These are phyloP conservation scores for Adenanthera pavonina DNA, from an alignment of 306 rosid genomes.

Conservation along the genomic window DNA sequence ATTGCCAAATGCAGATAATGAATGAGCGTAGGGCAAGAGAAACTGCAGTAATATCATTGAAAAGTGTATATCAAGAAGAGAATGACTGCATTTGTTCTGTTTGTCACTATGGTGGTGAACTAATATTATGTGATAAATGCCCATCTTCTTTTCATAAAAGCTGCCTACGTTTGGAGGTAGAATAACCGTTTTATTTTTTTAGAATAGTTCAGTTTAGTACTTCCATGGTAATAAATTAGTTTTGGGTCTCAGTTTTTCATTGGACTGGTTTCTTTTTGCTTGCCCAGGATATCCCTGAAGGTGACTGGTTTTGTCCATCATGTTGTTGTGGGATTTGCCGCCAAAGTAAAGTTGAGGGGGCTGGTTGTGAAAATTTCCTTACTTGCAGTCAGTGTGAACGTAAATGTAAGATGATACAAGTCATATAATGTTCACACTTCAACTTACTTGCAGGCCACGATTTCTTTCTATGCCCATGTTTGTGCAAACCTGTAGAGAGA, in stretches of 20 bases:
- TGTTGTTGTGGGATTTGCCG: conserved; percentile 78
- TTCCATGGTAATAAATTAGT: conserved; percentile 17
- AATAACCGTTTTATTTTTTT: conserved; percentile 28
- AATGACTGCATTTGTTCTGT: conserved; percentile 80
- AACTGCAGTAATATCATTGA: conserved; percentile 28
- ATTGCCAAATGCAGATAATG: conserved; percentile 58
- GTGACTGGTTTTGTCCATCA: conserved; percentile 92
- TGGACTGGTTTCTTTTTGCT: conserved; percentile 30
- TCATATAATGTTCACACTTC: conserved; percentile 14
- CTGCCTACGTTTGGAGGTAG: conserved; percentile 81
- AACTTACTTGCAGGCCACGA: conserved; percentile 8
- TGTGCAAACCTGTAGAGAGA: conserved; percentile 1
- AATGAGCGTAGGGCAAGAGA: conserved; percentile 38
- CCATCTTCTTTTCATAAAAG: conserved; percentile 76
- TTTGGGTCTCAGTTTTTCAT: conserved; percentile 43
- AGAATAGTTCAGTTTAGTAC: conserved; percentile 1
- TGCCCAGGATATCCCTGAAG: conserved; percentile 74
- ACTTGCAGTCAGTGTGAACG: conserved; percentile 79
- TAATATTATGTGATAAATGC: conserved; percentile 82
- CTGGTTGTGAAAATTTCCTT: conserved; percentile 48
- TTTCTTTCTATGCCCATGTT: conserved; percentile 15
- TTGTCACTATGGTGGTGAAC: conserved; percentile 84
- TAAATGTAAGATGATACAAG: conserved; percentile 56
- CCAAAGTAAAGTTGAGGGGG: conserved; percentile 46
- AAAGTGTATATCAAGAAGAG: conserved; percentile 38